These are phyloP conservation scores for Gloeostereum incarnatum DNA, from an alignment of 768 basidiomycete species.

Conservation along the genomic window DNA sequence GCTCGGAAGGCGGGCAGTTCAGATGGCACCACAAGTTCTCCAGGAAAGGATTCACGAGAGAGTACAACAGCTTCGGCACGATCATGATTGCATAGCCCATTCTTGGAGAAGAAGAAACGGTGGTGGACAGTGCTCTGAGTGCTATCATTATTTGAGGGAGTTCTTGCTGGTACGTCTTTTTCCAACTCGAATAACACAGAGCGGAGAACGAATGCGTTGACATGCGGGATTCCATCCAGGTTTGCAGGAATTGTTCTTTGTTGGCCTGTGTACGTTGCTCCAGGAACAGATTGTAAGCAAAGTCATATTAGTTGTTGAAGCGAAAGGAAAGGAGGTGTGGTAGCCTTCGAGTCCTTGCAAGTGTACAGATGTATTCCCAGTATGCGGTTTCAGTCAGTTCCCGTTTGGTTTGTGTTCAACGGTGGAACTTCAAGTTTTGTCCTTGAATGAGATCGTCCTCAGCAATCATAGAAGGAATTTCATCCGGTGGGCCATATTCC, in stretches of 20 bases:
- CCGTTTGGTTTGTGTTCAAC: too few relatives aligned
- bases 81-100: conserved; percentile 43
- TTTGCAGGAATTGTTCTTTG: conserved; percentile 24
- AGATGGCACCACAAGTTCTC: conserved; percentile 19
- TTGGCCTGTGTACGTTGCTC: conserved; percentile 29
- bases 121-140: conserved; percentile 36
- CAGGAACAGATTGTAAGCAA: conserved; percentile 16
- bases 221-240: conserved; percentile 12
- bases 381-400: too few relatives aligned
- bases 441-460: too few relatives aligned
- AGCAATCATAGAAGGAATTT: too few relatives aligned
- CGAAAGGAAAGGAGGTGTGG: too few relatives aligned
- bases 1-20: conserved; percentile 17
- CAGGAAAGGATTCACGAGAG: conserved; percentile 21
- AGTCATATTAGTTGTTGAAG: too few relatives aligned
- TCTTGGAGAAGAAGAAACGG: conserved; percentile 36
- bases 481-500: too few relatives aligned
- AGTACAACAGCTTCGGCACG: conserved; percentile 28
- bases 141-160: conserved; percentile 24
- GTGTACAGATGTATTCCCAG: too few relatives aligned
- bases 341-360: too few relatives aligned
- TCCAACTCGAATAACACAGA: neutral
- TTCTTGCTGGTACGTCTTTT: conserved; percentile 39
- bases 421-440: too few relatives aligned
- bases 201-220: neutral